A percentile compares a stretch with the other conserved stretches of the same genome.
Conservation (phyloP, 345 rosid species). For the Gossypium ekmanianum region DNA sequence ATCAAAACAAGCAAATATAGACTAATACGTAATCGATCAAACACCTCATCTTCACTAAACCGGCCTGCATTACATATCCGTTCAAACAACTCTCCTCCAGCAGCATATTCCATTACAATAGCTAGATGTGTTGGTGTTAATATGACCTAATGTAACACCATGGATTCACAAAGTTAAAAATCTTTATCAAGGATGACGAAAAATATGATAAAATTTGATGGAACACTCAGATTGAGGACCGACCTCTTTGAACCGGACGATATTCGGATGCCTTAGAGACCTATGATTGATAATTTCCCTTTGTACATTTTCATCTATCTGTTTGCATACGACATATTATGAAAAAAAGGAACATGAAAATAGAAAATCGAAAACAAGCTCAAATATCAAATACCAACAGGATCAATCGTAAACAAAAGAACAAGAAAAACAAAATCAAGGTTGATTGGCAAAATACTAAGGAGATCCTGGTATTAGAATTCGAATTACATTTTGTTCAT, state of each 20-base stretch:
- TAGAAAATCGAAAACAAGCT: neutral
- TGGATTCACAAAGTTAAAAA: slow-evolving; percentile 1
- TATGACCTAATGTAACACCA: slow-evolving; percentile 42
- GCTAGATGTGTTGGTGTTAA: slow-evolving; percentile 82
- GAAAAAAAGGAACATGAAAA: neutral
- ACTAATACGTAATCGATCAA: neutral
- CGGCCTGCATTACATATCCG: slow-evolving; percentile 76
- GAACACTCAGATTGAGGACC: neutral
- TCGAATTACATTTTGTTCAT: too few relatives aligned
- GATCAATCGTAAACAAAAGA: neutral
- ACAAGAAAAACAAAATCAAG: neutral
- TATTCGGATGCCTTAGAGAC: slow-evolving; percentile 79
- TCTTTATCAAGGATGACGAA: neutral
- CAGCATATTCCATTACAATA: slow-evolving; percentile 80
- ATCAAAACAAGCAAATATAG: neutral
- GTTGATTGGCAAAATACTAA: neutral
- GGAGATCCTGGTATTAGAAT: too few relatives aligned
- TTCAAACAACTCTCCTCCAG: slow-evolving; percentile 84
- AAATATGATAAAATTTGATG: neutral
- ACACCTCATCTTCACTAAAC: slow-evolving; percentile 67
- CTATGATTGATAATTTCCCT: slow-evolving; percentile 84
- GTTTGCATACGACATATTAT: slow-evolving; percentile 19
- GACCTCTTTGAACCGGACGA: slow-evolving; percentile 80
- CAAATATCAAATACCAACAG: neutral
- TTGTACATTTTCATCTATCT: slow-evolving; percentile 83